Evolutionary conservation across 2,329 filamentous ascomycete genomes (phyloP).

Genomic region (Alternaria alternata): DNA sequence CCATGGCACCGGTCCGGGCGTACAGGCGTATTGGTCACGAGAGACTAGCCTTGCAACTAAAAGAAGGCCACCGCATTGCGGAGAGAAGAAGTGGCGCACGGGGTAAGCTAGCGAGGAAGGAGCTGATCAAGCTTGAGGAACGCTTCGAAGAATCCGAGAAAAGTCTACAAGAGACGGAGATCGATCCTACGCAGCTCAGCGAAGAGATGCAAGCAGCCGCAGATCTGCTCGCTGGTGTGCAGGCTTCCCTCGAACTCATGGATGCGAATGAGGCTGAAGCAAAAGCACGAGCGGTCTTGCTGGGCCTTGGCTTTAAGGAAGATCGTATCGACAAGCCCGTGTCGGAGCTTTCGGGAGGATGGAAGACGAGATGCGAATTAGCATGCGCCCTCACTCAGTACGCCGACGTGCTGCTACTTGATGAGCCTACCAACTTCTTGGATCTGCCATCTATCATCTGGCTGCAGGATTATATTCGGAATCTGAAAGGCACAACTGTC

Average conservation of each 20-base stretch:
- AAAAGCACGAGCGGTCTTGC: conserved; percentile 67
- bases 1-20: conserved; percentile 66
- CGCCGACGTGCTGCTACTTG: conserved; percentile 79
- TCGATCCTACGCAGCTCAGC: conserved; percentile 65
- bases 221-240: conserved; percentile 73
- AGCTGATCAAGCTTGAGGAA: conserved; percentile 73
- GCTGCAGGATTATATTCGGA: conserved; percentile 76
- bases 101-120: conserved; percentile 78
- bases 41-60: conserved; percentile 68
- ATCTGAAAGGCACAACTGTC: conserved; percentile 68
- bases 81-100: conserved; percentile 76
- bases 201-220: conserved; percentile 73
- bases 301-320: conserved; percentile 76
- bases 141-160: conserved; percentile 66
- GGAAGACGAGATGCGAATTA: conserved; percentile 55
- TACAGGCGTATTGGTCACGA: conserved; percentile 70
- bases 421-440: conserved; percentile 88
- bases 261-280: conserved; percentile 70
- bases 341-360: conserved; percentile 73
- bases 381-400: conserved; percentile 71
- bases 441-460: conserved; percentile 85
- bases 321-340: conserved; percentile 67
- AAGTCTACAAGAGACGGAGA: conserved; percentile 61
- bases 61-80: conserved; percentile 76
- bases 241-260: conserved; percentile 69